These are phyloP conservation scores for Sophora flavescens DNA, from an alignment of 306 rosid species.

Conservation along the genomic window DNA sequence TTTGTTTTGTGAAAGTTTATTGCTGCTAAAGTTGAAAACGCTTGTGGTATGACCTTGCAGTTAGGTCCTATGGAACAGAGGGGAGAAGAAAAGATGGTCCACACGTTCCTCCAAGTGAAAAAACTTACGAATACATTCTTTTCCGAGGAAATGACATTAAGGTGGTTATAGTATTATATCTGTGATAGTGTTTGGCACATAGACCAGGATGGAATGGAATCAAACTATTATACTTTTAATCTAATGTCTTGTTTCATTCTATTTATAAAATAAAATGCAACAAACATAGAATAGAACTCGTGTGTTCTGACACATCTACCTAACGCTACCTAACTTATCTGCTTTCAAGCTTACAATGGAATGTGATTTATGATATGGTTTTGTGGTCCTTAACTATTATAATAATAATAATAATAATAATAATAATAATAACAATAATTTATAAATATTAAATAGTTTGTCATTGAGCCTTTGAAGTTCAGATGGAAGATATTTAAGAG, in stretches of 20 bases:
- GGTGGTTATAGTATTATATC: slow-evolving; percentile 47
- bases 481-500: not conserved
- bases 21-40: slow-evolving; percentile 24
- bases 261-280: too few species aligned
- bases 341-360: slow-evolving; percentile 28
- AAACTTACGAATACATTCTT: slow-evolving; percentile 75
- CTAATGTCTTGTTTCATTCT: too few species aligned
- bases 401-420: too few species aligned
- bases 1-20: slow-evolving; percentile 30
- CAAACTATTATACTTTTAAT: too few species aligned
- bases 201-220: too few species aligned
- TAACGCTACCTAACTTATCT: too few species aligned
- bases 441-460: not conserved
- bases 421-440: too few species aligned
- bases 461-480: not conserved
- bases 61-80: slow-evolving; percentile 82
- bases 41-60: slow-evolving; percentile 55
- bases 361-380: not conserved
- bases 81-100: slow-evolving; percentile 78
- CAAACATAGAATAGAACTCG: too few species aligned
- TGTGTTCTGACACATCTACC: too few species aligned
- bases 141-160: slow-evolving; percentile 78
- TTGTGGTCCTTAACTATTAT: not conserved
- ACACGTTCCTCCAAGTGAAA: slow-evolving; percentile 72
- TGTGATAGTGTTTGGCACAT: too few species aligned